A percentile compares a stretch with the other conserved stretches of the same genome.
These are phyloP conservation scores for Fusarium decemcellulare DNA, from an alignment of 2,329 filamentous ascomycete species.

Conservation along the genomic window DNA sequence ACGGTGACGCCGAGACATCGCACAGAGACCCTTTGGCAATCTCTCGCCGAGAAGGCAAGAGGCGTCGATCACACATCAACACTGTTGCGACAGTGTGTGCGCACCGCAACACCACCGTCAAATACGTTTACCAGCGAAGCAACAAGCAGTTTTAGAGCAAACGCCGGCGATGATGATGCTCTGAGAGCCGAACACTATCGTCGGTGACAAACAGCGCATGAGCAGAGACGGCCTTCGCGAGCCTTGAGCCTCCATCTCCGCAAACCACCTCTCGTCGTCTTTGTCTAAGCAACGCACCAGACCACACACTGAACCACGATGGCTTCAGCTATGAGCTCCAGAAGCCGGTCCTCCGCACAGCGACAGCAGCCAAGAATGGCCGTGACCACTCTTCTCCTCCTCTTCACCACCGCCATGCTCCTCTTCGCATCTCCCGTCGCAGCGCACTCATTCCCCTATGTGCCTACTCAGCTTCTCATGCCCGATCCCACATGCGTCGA, in stretches of 20 bases:
- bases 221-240: conserved; percentile 10
- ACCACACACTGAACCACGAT: conserved; percentile 21
- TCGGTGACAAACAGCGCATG: conserved; percentile 30
- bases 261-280: conserved; percentile 4
- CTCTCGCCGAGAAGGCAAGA: conserved; percentile 1
- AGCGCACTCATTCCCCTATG: conserved; percentile 77
- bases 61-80: conserved; percentile 15
- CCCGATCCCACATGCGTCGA: conserved; percentile 59
- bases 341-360: conserved; percentile 15
- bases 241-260: conserved; percentile 10
- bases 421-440: conserved; percentile 40
- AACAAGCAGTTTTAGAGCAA: conserved; percentile 29
- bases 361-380: conserved; percentile 15
- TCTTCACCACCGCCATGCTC: conserved; percentile 19
- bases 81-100: conserved; percentile 8
- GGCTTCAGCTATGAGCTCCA: conserved; percentile 12
- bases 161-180: conserved; percentile 27
- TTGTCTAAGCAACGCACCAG: background rate
- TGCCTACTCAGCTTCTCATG: conserved; percentile 80
- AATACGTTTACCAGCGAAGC: conserved; percentile 7
- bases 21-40: conserved; percentile 32
- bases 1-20: conserved; percentile 34
- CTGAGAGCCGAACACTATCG: conserved; percentile 28
- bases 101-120: conserved; percentile 12
- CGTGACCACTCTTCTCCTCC: conserved; percentile 20